phyloP scores from a whole-genome alignment of 371 early-diverging fungal genomes.

The Nematocida major region DNA sequence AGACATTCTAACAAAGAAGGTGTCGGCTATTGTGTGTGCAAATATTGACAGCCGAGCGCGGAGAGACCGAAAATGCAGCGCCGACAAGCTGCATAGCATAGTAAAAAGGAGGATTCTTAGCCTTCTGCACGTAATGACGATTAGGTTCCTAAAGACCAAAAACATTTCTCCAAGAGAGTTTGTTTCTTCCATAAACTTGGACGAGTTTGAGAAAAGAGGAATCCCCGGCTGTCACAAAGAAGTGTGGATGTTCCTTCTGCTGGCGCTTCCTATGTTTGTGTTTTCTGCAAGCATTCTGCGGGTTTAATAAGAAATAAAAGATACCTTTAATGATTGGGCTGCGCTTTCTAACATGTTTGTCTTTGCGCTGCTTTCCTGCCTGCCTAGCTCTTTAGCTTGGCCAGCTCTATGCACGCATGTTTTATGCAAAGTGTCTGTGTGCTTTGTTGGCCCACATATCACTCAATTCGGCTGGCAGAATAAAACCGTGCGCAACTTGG shows the following conservation, averaged over 20 bases:
- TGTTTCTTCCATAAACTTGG: background rate
- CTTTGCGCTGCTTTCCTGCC: too few species aligned
- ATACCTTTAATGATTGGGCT: background rate
- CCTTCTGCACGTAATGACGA: background rate
- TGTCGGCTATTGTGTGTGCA: background rate
- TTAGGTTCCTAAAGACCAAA: background rate
- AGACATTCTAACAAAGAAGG: background rate
- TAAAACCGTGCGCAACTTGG: too few species aligned
- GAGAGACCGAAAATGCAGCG: background rate
- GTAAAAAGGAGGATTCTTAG: background rate
- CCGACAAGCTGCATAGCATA: background rate
- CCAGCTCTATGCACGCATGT: too few species aligned
- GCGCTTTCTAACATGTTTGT: too few species aligned
- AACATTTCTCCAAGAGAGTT: background rate
- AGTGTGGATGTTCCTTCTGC: background rate
- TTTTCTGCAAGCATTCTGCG: conserved; percentile 8
- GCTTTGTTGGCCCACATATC: too few species aligned
- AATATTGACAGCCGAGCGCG: background rate
- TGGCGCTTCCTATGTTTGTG: conserved; percentile 20
- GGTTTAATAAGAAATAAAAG: too few species aligned
- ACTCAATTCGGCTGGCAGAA: too few species aligned
- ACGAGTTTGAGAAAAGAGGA: conserved; percentile 21
- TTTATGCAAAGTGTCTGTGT: too few species aligned
- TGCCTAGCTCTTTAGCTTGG: too few species aligned
- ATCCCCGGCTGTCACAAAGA: background rate